Conservation (phyloP, 139 green algal genomes). For the Tetradesmus obliquus region DNA sequence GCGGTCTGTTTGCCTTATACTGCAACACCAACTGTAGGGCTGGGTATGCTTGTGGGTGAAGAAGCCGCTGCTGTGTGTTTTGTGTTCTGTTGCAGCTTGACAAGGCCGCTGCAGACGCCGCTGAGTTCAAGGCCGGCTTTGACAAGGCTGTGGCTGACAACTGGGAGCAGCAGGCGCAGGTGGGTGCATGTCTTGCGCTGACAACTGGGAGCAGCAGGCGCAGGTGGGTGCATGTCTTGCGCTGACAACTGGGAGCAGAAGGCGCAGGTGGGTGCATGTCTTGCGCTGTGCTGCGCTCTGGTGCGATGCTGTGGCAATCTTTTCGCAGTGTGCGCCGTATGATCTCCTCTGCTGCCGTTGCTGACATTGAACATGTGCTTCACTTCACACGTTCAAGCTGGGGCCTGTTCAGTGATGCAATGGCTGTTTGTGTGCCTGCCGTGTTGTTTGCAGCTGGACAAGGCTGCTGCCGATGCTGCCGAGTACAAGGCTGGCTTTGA, state of each 20-base stretch:
- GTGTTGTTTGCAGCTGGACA: conserved; percentile 20
- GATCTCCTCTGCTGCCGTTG: neutral
- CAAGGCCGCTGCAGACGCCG: conserved; percentile 22
- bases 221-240: conserved; percentile 26
- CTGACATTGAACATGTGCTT: neutral
- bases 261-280: neutral
- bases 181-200: neutral
- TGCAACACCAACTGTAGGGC: too few species aligned
- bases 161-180: conserved; percentile 25
- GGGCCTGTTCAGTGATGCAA: neutral
- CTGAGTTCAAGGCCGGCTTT: conserved; percentile 24
- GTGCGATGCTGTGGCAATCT: neutral
- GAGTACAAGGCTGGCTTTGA: conserved; percentile 44
- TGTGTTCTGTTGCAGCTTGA: neutral
- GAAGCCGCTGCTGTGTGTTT: neutral
- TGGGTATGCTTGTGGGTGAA: too few species aligned
- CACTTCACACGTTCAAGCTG: neutral
- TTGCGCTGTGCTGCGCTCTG: neutral
- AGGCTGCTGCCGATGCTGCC: conserved; percentile 31
- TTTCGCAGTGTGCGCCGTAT: neutral
- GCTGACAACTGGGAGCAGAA: conserved; percentile 29
- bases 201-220: neutral
- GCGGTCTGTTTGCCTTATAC: too few species aligned
- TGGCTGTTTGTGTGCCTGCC: neutral
- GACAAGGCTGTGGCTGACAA: conserved; percentile 24